Evolutionary conservation across 2,329 filamentous ascomycete species (phyloP).

Genomic region (Trichoderma brevicompactum): DNA sequence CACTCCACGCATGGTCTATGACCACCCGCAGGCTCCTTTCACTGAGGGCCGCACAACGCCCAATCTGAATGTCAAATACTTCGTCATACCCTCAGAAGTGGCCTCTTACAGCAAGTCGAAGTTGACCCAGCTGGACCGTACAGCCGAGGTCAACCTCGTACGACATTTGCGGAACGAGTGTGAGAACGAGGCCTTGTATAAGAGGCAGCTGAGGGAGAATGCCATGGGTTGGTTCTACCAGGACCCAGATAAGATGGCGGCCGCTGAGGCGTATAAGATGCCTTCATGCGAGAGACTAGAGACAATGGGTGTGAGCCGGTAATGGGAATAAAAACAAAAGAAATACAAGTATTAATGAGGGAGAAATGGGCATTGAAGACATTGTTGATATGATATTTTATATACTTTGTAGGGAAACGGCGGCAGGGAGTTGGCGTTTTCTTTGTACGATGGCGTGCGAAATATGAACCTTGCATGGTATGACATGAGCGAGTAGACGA

Average conservation of each 20-base stretch:
- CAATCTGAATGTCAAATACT: conserved; percentile 79
- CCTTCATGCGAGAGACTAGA: conserved; percentile 58
- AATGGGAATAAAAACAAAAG: conserved; percentile 10
- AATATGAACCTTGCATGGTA: conserved; percentile 23
- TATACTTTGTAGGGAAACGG: conserved; percentile 18
- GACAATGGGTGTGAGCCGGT: conserved; percentile 43
- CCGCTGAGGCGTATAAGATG: conserved; percentile 62
- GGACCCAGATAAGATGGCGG: conserved; percentile 77
- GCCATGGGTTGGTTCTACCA: conserved; percentile 87
- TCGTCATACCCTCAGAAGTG: conserved; percentile 78
- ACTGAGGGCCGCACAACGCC: conserved; percentile 74
- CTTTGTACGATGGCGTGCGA: conserved; percentile 27
- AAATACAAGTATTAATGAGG: conserved; percentile 9
- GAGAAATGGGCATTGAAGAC: conserved; percentile 21
- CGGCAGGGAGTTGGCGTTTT: conserved; percentile 27
- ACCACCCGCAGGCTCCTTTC: conserved; percentile 69
- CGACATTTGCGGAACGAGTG: conserved; percentile 71
- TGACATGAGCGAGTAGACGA: conserved; percentile 22
- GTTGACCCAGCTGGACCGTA: conserved; percentile 73
- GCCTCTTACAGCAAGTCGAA: conserved; percentile 70
- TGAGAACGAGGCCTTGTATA: conserved; percentile 69
- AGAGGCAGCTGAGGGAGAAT: conserved; percentile 71
- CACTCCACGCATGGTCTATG: conserved; percentile 76
- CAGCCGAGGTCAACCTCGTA: conserved; percentile 75
- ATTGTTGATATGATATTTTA: conserved; percentile 26